These are phyloP conservation scores for Cystobasidium pallidum DNA, from an alignment of 1,284 basidiomycete species.

Conservation along the genomic window DNA sequence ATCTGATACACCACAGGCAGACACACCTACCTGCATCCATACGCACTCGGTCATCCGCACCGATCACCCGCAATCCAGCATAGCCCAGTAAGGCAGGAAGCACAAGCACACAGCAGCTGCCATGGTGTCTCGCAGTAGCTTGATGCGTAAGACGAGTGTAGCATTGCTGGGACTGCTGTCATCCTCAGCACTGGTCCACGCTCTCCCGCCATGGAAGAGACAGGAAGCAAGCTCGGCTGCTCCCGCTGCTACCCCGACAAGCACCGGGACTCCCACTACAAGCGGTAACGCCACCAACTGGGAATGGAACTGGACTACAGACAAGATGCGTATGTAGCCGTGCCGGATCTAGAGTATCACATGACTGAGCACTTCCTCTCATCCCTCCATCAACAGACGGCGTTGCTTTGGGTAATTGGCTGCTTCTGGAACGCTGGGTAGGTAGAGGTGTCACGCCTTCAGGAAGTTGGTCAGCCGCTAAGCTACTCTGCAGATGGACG, in stretches of 20 bases:
- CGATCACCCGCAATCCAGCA: too few relatives aligned
- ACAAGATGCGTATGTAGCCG: constrained; percentile 34
- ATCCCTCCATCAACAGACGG: constrained; percentile 14
- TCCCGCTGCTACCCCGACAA: background rate
- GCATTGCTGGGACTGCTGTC: constrained; percentile 1
- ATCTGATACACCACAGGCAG: too few relatives aligned
- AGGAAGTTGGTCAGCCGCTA: background rate
- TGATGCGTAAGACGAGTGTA: background rate
- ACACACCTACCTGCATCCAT: too few relatives aligned
- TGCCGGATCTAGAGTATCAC: background rate
- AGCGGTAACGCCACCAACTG: background rate
- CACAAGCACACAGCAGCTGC: too few relatives aligned
- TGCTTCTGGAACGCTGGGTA: constrained; percentile 51
- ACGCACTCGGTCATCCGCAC: too few relatives aligned
- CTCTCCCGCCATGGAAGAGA: constrained; percentile 25
- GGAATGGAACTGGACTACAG: constrained; percentile 36
- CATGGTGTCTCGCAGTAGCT: too few relatives aligned
- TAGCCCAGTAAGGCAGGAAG: too few relatives aligned
- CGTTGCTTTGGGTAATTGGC: constrained; percentile 37
- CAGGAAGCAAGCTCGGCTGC: background rate
- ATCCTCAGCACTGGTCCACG: background rate
- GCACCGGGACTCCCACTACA: background rate
- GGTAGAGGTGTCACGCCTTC: background rate
- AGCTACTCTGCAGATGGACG: constrained; percentile 51
- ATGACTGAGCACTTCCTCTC: too few relatives aligned